Conservation (phyloP, 768 basidiomycete species). For the Stropharia rugosoannulata region DNA sequence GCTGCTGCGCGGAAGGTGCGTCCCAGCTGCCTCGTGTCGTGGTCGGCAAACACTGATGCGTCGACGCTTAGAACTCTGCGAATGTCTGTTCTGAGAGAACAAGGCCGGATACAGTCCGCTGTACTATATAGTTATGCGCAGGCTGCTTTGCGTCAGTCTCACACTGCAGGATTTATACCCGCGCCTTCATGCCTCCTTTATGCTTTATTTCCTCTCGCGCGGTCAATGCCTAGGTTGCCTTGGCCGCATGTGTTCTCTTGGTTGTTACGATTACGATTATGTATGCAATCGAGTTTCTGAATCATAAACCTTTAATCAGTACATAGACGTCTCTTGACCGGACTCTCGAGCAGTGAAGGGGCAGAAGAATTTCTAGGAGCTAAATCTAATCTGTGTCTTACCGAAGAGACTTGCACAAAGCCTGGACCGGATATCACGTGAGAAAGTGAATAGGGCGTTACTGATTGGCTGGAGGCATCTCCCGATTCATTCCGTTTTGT, state of each 20-base stretch:
- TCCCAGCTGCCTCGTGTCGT: slow-evolving; percentile 13
- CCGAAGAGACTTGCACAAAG: too few species aligned
- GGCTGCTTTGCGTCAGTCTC: neutral
- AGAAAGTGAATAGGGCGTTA: slow-evolving; percentile 19
- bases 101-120: neutral
- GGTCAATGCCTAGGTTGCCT: neutral
- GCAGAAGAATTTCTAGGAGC: neutral
- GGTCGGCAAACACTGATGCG: slow-evolving; percentile 4
- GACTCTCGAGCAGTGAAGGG: neutral
- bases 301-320: neutral
- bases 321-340: neutral
- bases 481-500: slow-evolving; percentile 51
- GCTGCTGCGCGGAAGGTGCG: slow-evolving; percentile 76
- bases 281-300: neutral
- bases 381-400: neutral
- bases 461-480: slow-evolving; percentile 33
- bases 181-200: neutral
- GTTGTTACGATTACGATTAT: neutral
- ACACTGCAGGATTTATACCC: neutral
- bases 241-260: neutral
- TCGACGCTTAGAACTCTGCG: slow-evolving; percentile 59
- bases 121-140: neutral
- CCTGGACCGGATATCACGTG: slow-evolving; percentile 15
- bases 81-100: slow-evolving; percentile 54
- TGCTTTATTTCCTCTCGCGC: neutral